Base-by-base conservation (phyloP, 2,329 filamentous ascomycete genomes). In the Colletotrichum plurivorum region DNA sequence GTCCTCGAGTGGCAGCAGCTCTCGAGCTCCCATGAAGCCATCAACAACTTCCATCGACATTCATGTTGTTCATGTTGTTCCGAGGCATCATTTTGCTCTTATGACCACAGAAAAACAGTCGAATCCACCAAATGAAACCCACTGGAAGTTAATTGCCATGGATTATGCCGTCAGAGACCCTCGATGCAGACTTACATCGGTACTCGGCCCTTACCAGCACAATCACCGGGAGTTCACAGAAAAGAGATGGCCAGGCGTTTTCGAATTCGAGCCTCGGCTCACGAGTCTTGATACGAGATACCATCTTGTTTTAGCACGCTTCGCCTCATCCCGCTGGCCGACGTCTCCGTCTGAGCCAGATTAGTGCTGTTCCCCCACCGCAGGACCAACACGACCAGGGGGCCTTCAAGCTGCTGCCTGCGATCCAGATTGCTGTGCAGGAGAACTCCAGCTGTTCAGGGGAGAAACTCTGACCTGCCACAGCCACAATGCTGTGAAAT, bases 251-350 rank as follows among this genome's bases (percentile, higher is more conserved):
- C 57, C n/a, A 60, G 57, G 46, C 27, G 46, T 52, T 60, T 16
- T 22, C 22, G 22, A 22, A 2, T 60, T 31, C 25, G 20, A 46
- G 8, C 56, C 25, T 49, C 57, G 46, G 49, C 27, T 41, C 57
- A 60, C 27, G 27, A 9, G n/a, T 20, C 8, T 51, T 25, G 46
- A 60, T 18, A 52, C 57, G 31, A 51, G 48, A 20, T 9, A 3
- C 51, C 57, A 41, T 60, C n/a, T 52, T 22, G 57, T 27, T 51
- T 60, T 27, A 41, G 18, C 48, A 46, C 57, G 57, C 57, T 60
- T 18, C 49, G 57, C 57, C 57, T 52, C 57, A 41, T 41, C 22
- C n/a, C 51, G 15, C 46, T 13, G 41, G 9, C 27, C n/a, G 46
- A 27, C 15, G 27, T 45, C 25, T 18, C 13, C 36, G 58, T 62